phyloP scores from a whole-genome alignment of 2,329 filamentous ascomycete species.

The Sporothrix pseudoabietina region DNA sequence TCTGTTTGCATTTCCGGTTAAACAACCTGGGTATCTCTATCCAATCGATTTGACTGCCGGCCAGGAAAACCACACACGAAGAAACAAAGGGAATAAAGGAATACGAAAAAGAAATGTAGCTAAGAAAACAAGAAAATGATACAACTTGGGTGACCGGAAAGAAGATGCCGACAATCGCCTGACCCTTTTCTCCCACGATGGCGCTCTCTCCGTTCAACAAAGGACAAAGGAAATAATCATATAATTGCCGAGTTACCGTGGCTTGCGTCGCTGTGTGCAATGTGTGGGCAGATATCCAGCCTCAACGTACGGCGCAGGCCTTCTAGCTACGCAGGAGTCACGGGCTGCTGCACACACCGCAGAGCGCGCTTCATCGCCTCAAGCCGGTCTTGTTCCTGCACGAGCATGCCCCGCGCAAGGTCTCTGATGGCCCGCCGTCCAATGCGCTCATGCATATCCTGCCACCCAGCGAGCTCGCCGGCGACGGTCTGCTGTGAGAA shows the following conservation, averaged over 20 bases:
- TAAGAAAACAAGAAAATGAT: background rate
- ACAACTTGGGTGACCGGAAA: background rate
- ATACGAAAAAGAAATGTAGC: background rate
- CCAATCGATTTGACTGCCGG: conserved; percentile 28
- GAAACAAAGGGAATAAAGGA: conserved; percentile 16
- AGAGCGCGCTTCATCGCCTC: conserved; percentile 80
- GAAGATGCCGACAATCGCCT: background rate
- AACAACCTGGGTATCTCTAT: conserved; percentile 31
- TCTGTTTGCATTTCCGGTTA: conserved; percentile 16
- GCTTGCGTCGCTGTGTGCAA: no score
- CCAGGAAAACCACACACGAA: conserved; percentile 1
- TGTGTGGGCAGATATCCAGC: no score
- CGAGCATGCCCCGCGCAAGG: conserved; percentile 75
- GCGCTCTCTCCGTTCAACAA: no score
- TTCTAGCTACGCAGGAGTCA: background rate
- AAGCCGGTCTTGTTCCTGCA: conserved; percentile 76
- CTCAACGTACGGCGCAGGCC: no score
- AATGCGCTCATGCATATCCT: conserved; percentile 80
- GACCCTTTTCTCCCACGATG: background rate
- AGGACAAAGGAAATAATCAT: no score
- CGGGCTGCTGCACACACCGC: conserved; percentile 54
- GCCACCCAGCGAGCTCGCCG: conserved; percentile 88
- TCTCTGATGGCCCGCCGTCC: conserved; percentile 73
- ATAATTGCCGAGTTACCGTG: no score
- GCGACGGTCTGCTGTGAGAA: conserved; percentile 95